Percentiles rank a stretch among this genome's conserved stretches.
phyloP scores from a whole-genome alignment of 805 yeast species.

The Saturnispora kantuleensis region DNA sequence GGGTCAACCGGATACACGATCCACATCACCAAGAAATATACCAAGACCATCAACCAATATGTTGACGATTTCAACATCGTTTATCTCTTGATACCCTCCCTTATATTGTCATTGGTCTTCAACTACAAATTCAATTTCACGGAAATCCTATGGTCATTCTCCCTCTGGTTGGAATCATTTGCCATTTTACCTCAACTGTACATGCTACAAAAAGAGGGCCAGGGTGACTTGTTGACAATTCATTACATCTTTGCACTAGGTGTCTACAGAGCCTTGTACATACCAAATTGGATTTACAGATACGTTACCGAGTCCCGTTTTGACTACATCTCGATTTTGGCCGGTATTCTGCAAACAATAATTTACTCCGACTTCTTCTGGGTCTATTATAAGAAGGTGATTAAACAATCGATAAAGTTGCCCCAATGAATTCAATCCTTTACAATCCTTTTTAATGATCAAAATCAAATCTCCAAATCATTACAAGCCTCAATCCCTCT shows the following conservation, averaged over 20 bases:
- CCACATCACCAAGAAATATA: constrained; percentile 56
- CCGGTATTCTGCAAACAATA: constrained; percentile 80
- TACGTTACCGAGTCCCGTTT: constrained; percentile 52
- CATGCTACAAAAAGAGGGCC: constrained; percentile 81
- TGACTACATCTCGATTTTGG: constrained; percentile 60
- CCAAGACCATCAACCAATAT: constrained; percentile 53
- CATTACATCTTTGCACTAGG: constrained; percentile 95
- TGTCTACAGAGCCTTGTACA: constrained; percentile 75
- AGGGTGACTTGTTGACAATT: constrained; percentile 76
- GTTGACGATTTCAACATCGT: constrained; percentile 59
- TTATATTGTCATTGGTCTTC: constrained; percentile 48
- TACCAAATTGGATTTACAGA: constrained; percentile 94
- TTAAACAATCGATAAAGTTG: constrained; percentile 69
- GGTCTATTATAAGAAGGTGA: constrained; percentile 72
- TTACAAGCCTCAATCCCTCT: constrained; percentile 53
- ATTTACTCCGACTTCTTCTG: constrained; percentile 94
- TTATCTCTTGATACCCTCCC: constrained; percentile 58
- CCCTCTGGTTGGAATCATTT: constrained; percentile 85
- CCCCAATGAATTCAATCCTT: constrained; percentile 18
- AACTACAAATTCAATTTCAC: constrained; percentile 50
- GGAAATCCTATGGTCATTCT: constrained; percentile 79
- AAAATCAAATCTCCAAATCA: too few relatives aligned
- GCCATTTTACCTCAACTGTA: constrained; percentile 91
- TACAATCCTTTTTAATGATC: too few relatives aligned
- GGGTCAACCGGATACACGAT: constrained; percentile 67